These are phyloP conservation scores for Suillus brevipes DNA, from an alignment of 768 basidiomycete genomes.

Conservation along the genomic window DNA sequence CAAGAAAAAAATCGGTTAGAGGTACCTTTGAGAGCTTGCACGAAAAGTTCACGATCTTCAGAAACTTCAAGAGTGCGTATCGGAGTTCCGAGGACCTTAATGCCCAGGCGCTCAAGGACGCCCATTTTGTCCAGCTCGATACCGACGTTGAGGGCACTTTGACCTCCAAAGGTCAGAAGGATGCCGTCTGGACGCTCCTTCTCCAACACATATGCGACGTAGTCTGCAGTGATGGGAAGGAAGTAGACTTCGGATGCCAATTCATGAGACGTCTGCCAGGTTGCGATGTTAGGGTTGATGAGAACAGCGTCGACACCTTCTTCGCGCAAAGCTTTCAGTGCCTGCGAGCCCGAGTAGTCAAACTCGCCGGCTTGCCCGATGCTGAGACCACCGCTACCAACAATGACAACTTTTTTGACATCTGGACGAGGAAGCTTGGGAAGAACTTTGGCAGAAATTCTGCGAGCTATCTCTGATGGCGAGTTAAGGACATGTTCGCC, in stretches of 20 bases:
- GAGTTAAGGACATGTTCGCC: slow-evolving; percentile 82
- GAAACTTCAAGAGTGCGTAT: slow-evolving; percentile 93
- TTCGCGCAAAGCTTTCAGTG: slow-evolving; percentile 95
- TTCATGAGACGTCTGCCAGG: slow-evolving; percentile 98
- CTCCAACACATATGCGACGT: slow-evolving; percentile 98
- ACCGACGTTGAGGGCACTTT: slow-evolving; percentile 96
- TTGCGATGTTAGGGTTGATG: slow-evolving; percentile 98
- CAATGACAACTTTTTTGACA: slow-evolving; percentile 93
- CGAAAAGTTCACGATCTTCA: slow-evolving; percentile 96
- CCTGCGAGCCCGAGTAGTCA: slow-evolving; percentile 99
- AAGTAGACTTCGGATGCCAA: slow-evolving; percentile 97
- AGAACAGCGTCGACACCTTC: slow-evolving; percentile 93
- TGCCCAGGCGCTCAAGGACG: slow-evolving; percentile 85
- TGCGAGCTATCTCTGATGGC: slow-evolving; percentile 91
- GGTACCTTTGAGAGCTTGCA: slow-evolving; percentile 91
- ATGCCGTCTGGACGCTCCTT: slow-evolving; percentile 98
- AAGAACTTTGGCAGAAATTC: slow-evolving; percentile 90
- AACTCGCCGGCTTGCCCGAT: slow-evolving; percentile 99
- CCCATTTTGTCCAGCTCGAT: slow-evolving; percentile 97
- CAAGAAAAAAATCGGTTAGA: not conserved
- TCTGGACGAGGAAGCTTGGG: slow-evolving; percentile 89
- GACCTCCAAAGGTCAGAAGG: slow-evolving; percentile 96
- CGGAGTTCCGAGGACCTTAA: slow-evolving; percentile 93
- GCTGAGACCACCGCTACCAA: slow-evolving; percentile 92
- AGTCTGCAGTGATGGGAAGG: slow-evolving; percentile 92